Evolutionary conservation across 805 yeast species (phyloP).

Genomic region (Zygoascus biomembranicola): DNA sequence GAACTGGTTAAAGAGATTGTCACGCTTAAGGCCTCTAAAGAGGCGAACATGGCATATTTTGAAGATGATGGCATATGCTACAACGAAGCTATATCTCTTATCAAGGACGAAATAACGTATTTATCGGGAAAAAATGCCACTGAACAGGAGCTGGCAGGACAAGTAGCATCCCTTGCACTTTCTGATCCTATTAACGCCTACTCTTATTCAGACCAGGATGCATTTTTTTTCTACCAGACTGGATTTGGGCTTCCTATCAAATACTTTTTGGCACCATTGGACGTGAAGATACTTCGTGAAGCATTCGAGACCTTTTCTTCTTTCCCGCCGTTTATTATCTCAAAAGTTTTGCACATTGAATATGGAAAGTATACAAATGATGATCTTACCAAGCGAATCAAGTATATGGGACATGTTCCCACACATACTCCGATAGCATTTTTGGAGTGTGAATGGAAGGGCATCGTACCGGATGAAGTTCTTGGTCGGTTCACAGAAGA

Average conservation of each 20-base stretch:
- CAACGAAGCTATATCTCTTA: constrained; percentile 46
- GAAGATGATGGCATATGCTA: constrained; percentile 48
- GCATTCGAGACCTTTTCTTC: constrained; percentile 53
- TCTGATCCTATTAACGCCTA: neutral
- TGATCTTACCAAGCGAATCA: constrained; percentile 51
- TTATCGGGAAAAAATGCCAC: neutral
- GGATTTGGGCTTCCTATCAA: constrained; percentile 58
- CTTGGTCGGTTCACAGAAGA: constrained; percentile 20
- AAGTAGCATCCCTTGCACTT: neutral
- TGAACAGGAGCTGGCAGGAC: neutral
- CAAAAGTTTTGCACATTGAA: constrained; percentile 60
- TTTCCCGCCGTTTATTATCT: constrained; percentile 59
- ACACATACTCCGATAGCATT: constrained; percentile 77
- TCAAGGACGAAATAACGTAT: constrained; percentile 27
- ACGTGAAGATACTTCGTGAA: constrained; percentile 59
- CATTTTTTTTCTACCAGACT: constrained; percentile 72
- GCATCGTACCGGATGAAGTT: constrained; percentile 26
- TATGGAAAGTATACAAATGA: constrained; percentile 58
- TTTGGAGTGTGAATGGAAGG: constrained; percentile 77
- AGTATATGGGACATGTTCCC: constrained; percentile 76
- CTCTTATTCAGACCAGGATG: constrained; percentile 32
- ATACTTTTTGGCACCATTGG: constrained; percentile 70
- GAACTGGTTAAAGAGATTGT: constrained; percentile 55
- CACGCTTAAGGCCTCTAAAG: constrained; percentile 41
- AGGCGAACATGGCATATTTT: constrained; percentile 51